Conservation (phyloP, 1,139 yeast species). For the Suhomyces atakaporum region DNA sequence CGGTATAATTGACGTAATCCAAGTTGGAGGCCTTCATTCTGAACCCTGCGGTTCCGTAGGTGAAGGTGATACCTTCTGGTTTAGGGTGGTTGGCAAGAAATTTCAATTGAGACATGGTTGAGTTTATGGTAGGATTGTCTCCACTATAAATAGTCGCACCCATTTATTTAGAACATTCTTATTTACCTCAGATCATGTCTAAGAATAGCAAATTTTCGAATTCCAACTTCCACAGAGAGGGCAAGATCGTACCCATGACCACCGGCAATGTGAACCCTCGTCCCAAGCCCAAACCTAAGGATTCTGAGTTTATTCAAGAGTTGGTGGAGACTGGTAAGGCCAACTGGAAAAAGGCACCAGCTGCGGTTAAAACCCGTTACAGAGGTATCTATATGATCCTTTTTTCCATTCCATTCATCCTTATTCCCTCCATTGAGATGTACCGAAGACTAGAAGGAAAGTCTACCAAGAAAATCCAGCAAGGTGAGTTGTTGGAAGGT, state of each 20-base stretch:
- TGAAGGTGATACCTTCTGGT: slow-evolving; percentile 49
- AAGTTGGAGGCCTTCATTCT: slow-evolving; percentile 70
- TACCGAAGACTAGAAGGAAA: slow-evolving; percentile 43
- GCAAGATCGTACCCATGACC: slow-evolving; percentile 19
- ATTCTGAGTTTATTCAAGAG: slow-evolving; percentile 38
- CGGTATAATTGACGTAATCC: slow-evolving; percentile 83
- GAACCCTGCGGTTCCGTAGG: slow-evolving; percentile 97
- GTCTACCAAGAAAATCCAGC: slow-evolving; percentile 43
- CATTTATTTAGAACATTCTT: too few species aligned
- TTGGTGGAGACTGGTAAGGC: slow-evolving; percentile 44
- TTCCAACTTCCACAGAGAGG: slow-evolving; percentile 38
- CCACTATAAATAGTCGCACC: too few species aligned
- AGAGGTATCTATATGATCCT: slow-evolving; percentile 43
- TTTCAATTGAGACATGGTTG: slow-evolving; percentile 15
- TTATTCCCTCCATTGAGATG: slow-evolving; percentile 40
- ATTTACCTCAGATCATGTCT: slow-evolving; percentile 5
- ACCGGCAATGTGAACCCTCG: slow-evolving; percentile 12
- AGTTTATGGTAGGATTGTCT: too few species aligned
- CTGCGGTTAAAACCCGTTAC: slow-evolving; percentile 40
- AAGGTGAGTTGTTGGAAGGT: slow-evolving; percentile 44
- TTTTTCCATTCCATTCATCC: slow-evolving; percentile 41
- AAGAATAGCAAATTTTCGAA: slow-evolving; percentile 21
- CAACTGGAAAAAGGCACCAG: slow-evolving; percentile 50
- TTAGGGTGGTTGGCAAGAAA: slow-evolving; percentile 36
- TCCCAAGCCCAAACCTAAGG: slow-evolving; percentile 21